Base-by-base conservation (phyloP, 2,329 filamentous ascomycete genomes). In the Phoma sp. region DNA sequence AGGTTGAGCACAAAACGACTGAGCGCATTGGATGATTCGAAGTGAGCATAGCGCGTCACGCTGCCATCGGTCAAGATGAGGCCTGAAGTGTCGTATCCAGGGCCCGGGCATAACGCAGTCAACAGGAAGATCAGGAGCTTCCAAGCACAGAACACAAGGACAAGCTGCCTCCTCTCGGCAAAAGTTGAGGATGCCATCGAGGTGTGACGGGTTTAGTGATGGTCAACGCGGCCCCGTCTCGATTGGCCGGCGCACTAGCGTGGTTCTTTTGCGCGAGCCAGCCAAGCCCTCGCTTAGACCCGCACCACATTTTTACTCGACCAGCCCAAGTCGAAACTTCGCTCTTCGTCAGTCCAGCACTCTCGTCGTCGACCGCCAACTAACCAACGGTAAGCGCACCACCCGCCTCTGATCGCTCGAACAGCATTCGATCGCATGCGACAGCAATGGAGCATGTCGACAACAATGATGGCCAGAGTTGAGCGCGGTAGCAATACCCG, bases 31-130 rank as follows among this genome's bases (percentile, higher is more conserved):
- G 60, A 61, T 1, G 59, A 58, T 18, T 61, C 33, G 45, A 65
- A 57, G 23, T 61, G 48, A 32, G 40, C 37, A 55, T 69, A 59
- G 35, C 67, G 66, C 30, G 52, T 45, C 30, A n/a, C 25, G 45
- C 50, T 66, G 18, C 57, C 50, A 59, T 65, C 60, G 69, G 76
- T 81, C 66, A 82, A 65, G 27, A 84, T 75, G 35, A 82, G 81
- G 6, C 83, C 87, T 6, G 89, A 93, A n/a, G 90, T 93, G 75
- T 96, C 90, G 72, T 95, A 96, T 44, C 85, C 85, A 14, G 78
- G 77, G 61, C 84, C 85, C 13, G 83, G 83, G 53, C 81, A 84
- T 41, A 83, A 71, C 46, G 76, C 68, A 47, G 86, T 86, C 49
- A 93, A 72, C 40, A 81, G 64, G n/a, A 92, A 72, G 6, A 95